A percentile compares a stretch with the other conserved stretches of the same genome.
Evolutionary conservation across 306 rosid species (phyloP).

Genomic region (Dalbergia cochinchinensis): DNA sequence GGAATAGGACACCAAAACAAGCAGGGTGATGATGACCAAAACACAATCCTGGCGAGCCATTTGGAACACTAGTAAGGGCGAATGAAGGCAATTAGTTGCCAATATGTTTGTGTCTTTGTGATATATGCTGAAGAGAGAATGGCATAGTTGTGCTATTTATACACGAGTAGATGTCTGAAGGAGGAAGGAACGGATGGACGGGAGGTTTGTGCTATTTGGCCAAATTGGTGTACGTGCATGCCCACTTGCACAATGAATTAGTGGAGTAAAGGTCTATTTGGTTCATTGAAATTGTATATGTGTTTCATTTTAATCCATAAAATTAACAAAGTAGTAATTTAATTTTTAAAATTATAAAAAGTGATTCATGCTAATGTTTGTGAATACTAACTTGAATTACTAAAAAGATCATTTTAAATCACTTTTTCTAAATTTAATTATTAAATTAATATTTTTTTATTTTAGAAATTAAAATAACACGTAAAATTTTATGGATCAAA

Average conservation of each 20-base stretch:
- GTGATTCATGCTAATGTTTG: too few relatives aligned
- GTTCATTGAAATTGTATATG: too few relatives aligned
- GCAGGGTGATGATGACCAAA: conserved; percentile 44
- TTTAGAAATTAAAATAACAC: too few relatives aligned
- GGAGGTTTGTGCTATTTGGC: conserved; percentile 29
- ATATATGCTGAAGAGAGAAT: not conserved
- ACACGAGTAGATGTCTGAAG: not conserved
- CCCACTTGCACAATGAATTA: not conserved
- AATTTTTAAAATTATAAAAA: too few relatives aligned
- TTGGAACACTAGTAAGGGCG: not conserved
- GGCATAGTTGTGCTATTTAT: conserved; percentile 45
- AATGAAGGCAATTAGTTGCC: not conserved
- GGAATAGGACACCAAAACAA: conserved; percentile 30
- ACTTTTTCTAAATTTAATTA: too few relatives aligned
- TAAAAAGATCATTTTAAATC: too few relatives aligned
- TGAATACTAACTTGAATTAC: too few relatives aligned
- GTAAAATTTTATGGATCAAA: too few relatives aligned
- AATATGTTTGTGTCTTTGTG: conserved; percentile 31
- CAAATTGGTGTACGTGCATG: conserved; percentile 4
- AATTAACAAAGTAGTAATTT: too few relatives aligned
- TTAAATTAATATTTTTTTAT: too few relatives aligned
- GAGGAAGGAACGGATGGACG: conserved; percentile 5
- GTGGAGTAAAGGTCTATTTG: not conserved
- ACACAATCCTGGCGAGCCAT: conserved; percentile 36
- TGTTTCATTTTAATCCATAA: too few relatives aligned